phyloP scores from a whole-genome alignment of 257 asterid species.

The Dorcoceras hygrometricum region DNA sequence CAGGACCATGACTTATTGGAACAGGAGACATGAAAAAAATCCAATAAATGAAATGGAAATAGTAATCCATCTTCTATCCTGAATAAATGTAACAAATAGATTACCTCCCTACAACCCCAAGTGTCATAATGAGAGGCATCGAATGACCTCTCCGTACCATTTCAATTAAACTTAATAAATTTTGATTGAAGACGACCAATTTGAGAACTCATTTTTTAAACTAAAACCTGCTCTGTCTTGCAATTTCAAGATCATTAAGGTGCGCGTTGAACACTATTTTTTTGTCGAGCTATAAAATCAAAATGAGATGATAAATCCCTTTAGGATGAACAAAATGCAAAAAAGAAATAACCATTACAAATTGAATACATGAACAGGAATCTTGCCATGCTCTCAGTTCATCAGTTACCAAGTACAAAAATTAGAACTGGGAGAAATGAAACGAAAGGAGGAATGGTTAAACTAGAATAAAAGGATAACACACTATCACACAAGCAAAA shows the following conservation, averaged over 20 bases:
- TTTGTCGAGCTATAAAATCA: background rate
- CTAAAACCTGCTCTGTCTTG: background rate
- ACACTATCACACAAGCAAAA: background rate
- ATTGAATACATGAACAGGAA: background rate
- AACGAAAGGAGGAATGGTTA: background rate
- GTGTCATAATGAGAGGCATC: background rate
- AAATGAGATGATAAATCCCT: background rate
- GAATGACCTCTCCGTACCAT: background rate
- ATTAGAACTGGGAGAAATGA: background rate
- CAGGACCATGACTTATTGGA: background rate
- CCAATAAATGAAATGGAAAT: background rate
- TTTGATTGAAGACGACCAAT: background rate
- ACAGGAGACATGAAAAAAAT: background rate
- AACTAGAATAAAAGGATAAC: background rate
- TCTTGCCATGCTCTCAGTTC: background rate
- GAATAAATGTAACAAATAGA: background rate
- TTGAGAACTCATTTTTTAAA: background rate
- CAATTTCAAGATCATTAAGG: background rate
- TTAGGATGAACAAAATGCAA: background rate
- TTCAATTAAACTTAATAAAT: background rate
- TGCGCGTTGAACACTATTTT: background rate
- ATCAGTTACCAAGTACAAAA: background rate
- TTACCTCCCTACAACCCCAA: background rate
- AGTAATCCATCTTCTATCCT: background rate
- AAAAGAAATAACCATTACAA: conserved; percentile 6